Evolutionary conservation across 2,329 filamentous ascomycete genomes (phyloP), one percentile per base, ranked within the genome.

Genomic region (Cercospora nicotianae): DNA sequence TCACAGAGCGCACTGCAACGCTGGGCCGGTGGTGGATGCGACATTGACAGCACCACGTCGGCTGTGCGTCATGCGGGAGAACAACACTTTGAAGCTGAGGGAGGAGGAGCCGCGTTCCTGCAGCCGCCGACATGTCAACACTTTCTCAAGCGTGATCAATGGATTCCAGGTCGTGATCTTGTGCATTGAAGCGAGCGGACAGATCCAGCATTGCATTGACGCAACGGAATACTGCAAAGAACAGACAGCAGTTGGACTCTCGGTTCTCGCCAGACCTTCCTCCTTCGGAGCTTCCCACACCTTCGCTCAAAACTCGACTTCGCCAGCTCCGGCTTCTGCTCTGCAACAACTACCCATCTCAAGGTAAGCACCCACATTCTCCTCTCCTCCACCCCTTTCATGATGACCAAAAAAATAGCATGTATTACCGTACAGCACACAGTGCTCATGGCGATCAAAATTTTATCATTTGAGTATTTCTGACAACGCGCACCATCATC

Each of bases 401-500:
- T 64, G 62, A 64, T 64, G 62, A 64, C 39, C 36, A 16, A 58
- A 64, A 64, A 59, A 58, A 58, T 59, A 59, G 62, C 62, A 64
- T 64, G 62, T 64, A 64, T 59, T 64, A 64, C 62, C 62, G 62
- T 64, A 64, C 62, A 64, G 53, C 62, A 64, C 26, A 31, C 62
- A 16, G 62, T 64, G 62, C 62, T 64, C 62, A 64, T 64, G 62
- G 62, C 62, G 62, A 64, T 64, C 62, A 64, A 64, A 64, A 45
- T 42, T 58, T 59, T 64, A 59, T 64, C 62, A 64, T 64, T 64
- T 64, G 62, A 64, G 62, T 64, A 64, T 64, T 64, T 64, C 62
- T 64, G 62, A 64, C 18, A 62, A 31, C 16, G 33, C 61, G 12
- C 51, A 8, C 20, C 30, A 59, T 18, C 26, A 20, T n/a, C 3